phyloP scores from a whole-genome alignment of 2,329 filamentous ascomycete genomes.

The Fusarium sp. region DNA sequence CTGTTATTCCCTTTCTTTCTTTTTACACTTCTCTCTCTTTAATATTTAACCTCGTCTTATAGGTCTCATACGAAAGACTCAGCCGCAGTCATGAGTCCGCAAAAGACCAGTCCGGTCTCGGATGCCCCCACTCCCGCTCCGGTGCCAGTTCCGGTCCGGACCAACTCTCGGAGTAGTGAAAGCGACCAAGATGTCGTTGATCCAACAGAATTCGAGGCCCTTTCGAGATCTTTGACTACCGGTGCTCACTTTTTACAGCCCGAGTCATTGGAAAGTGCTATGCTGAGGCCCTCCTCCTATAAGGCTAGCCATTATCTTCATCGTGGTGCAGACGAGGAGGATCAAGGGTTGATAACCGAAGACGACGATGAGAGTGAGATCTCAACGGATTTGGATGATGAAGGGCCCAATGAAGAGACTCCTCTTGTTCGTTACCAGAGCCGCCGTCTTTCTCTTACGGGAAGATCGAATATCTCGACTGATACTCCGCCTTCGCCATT shows the following conservation, averaged over 20 bases:
- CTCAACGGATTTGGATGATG: constrained; percentile 12
- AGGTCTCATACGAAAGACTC: background rate
- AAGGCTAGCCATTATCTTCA: constrained; percentile 35
- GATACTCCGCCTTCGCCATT: constrained; percentile 46
- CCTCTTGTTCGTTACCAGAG: constrained; percentile 42
- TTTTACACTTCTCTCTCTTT: background rate
- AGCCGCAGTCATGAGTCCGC: constrained; percentile 18
- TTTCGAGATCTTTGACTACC: constrained; percentile 56
- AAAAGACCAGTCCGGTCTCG: constrained; percentile 8
- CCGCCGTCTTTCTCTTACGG: constrained; percentile 28
- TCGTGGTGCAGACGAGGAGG: constrained; percentile 13
- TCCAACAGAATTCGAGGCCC: constrained; percentile 38
- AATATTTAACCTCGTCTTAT: background rate
- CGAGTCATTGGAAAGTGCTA: constrained; percentile 54
- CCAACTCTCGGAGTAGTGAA: constrained; percentile 23
- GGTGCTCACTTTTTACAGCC: constrained; percentile 55
- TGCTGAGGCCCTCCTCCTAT: constrained; percentile 48
- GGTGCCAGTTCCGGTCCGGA: constrained; percentile 38
- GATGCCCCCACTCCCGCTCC: constrained; percentile 22
- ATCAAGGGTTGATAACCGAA: constrained; percentile 13
- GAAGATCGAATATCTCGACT: constrained; percentile 24
- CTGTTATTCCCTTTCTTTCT: background rate
- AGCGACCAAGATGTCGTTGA: constrained; percentile 34
- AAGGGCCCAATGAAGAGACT: constrained; percentile 40
- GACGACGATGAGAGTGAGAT: constrained; percentile 20